phyloP scores from a whole-genome alignment of 2,329 filamentous ascomycete species.

The Monosporascus sp. region DNA sequence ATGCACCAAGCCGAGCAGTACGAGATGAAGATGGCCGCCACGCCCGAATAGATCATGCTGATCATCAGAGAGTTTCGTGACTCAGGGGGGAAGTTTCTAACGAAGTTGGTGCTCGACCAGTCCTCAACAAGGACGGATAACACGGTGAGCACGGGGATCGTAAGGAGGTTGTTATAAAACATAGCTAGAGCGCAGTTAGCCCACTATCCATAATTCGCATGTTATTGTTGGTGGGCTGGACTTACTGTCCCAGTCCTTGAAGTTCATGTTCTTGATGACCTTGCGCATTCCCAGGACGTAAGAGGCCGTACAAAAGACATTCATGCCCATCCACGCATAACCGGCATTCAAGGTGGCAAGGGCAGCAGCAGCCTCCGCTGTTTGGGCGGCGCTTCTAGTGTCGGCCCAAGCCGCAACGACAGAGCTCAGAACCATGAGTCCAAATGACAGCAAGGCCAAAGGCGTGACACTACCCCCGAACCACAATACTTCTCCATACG shows the following conservation, averaged over 20 bases:
- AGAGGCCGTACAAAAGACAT: slow-evolving; percentile 89
- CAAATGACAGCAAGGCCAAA: slow-evolving; percentile 87
- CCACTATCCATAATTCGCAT: not conserved
- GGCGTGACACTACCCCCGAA: slow-evolving; percentile 89
- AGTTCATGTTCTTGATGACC: slow-evolving; percentile 98
- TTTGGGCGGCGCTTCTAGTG: slow-evolving; percentile 60
- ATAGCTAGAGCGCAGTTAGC: slow-evolving; percentile 63
- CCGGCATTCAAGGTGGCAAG: slow-evolving; percentile 90
- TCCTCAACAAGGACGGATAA: slow-evolving; percentile 82
- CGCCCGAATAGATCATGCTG: slow-evolving; percentile 90
- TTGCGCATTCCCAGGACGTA: slow-evolving; percentile 94
- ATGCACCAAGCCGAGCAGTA: slow-evolving; percentile 99
- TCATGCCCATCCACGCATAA: slow-evolving; percentile 97
- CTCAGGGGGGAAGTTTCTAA: slow-evolving; percentile 81
- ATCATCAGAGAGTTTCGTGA: slow-evolving; percentile 73
- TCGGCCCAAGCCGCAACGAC: slow-evolving; percentile 96
- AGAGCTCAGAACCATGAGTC: slow-evolving; percentile 92
- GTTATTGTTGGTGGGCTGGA: slow-evolving; percentile 19
- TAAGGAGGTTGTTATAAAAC: slow-evolving; percentile 99
- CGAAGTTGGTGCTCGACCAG: slow-evolving; percentile 82
- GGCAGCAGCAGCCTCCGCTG: slow-evolving; percentile 62
- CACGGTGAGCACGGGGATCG: slow-evolving; percentile 83
- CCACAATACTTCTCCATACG: slow-evolving; percentile 97
- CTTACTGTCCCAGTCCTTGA: slow-evolving; percentile 99
- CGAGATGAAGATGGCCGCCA: slow-evolving; percentile 96